Evolutionary conservation across 176 grass and related monocot species (phyloP), one percentile per base, ranked within the genome.

Genomic region (Triticum monococcum): DNA sequence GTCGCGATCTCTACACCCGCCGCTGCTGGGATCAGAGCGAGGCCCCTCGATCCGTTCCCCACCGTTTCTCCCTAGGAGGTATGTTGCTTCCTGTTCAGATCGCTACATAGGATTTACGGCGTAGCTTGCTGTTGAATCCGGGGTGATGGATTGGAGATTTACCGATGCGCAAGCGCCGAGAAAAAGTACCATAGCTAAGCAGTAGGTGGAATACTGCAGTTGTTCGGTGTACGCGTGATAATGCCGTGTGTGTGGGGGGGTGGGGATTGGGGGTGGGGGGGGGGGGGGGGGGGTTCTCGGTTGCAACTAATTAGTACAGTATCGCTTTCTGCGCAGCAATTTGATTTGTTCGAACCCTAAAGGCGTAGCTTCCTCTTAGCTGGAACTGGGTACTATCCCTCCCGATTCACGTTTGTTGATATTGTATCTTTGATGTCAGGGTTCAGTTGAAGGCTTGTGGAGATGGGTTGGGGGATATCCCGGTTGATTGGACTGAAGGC

Each of bases 401-500:
- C 26, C 33, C 33, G 24, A 43, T 73, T 28, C 68, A 22, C 8
- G 32, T 85, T 48, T 59, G 20, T 17, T 87, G 14, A 76, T 60
- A 56, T 84, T 90, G 32, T 59, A 48, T 67, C 30, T 17, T 79
- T 88, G n/a, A 77, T 75, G 36, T 31, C 79, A 59, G 85, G 65
- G 81, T 85, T 89, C 83, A 73, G 5, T 89, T 84, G 62, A 59
- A 87, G 73, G 68, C 10, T 17, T 24, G 41, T 26, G 38, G 81
- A 85, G 68, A 88, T 84, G 54, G 87, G 63, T 86, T 93, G 94
- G 93, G 96, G 93, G 37, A 94, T 98, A 89, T 98, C 96, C 60
- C 82, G 81, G 71, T 67, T 94, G 80, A 92, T 95, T 65, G 96
- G 93, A 43, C 78, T 93, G 68, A 87, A 89, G 80, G 89, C 96